Evolutionary conservation across 116 monocot species (phyloP).

Genomic region (Papilionanthe hybrid): DNA sequence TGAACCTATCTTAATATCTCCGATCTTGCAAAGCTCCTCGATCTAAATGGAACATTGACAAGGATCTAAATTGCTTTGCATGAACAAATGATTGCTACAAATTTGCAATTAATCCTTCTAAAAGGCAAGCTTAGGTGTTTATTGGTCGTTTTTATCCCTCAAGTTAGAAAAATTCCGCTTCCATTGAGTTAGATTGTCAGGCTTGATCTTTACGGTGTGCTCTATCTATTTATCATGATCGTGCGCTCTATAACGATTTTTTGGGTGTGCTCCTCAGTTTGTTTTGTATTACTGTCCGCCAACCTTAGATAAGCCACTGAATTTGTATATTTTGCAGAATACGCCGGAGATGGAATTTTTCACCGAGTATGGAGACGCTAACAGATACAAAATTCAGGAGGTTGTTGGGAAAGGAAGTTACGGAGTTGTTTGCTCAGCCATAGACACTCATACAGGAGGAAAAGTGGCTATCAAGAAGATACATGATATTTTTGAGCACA

Average conservation of each 20-base stretch:
- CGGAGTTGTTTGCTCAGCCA: constrained; percentile 76
- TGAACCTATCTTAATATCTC: neutral
- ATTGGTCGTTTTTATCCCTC: neutral
- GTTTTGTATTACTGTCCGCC: neutral
- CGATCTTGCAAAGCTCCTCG: neutral
- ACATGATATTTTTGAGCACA: constrained; percentile 78
- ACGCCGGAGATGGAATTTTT: constrained; percentile 54
- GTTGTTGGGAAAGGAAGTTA: constrained; percentile 80
- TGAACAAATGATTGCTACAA: neutral
- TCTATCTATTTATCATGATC: neutral
- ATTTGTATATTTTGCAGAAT: constrained; percentile 21
- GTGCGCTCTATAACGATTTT: neutral
- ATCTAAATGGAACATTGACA: neutral
- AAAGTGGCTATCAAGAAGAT: constrained; percentile 86
- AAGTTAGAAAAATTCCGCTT: neutral
- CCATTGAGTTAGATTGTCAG: neutral
- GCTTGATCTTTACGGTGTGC: neutral
- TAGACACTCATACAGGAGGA: constrained; percentile 67
- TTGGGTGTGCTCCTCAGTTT: neutral
- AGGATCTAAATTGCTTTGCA: neutral
- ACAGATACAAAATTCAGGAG: constrained; percentile 66
- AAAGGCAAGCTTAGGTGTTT: neutral
- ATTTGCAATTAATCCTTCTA: neutral
- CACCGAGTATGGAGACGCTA: constrained; percentile 68
- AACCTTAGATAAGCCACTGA: neutral